Conservation (phyloP, 108 stramenopile genomes). For the Cyclostephanos invisitatus region DNA sequence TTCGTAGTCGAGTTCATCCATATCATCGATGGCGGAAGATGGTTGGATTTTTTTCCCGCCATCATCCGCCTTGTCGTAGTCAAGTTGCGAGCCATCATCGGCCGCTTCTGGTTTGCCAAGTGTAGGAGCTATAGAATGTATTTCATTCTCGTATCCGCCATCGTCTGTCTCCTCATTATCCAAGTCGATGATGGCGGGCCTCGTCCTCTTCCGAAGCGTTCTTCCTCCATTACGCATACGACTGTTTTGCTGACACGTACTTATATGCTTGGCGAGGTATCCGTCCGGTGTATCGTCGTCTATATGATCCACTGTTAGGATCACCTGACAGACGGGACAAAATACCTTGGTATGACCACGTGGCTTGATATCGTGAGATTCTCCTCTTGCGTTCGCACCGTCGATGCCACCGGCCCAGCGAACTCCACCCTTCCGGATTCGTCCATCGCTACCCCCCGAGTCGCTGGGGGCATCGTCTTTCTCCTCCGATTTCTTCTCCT, state of each 20-base stretch:
- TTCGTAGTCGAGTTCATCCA: constrained; percentile 74
- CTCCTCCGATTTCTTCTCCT: constrained; percentile 10
- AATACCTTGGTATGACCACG: constrained; percentile 40
- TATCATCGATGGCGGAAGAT: constrained; percentile 62
- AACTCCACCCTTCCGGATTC: constrained; percentile 21
- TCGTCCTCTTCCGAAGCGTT: constrained; percentile 31
- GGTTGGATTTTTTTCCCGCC: neutral
- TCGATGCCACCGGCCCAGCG: constrained; percentile 10
- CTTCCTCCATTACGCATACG: constrained; percentile 16
- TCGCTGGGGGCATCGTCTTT: neutral
- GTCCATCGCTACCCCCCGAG: neutral
- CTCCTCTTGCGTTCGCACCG: neutral
- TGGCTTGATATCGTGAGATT: constrained; percentile 1
- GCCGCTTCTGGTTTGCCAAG: neutral
- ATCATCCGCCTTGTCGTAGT: constrained; percentile 2
- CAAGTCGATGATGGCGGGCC: constrained; percentile 19
- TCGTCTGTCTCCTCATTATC: constrained; percentile 23
- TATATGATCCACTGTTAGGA: constrained; percentile 15
- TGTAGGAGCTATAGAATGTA: neutral
- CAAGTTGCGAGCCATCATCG: constrained; percentile 7
- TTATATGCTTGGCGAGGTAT: constrained; percentile 46
- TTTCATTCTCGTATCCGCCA: constrained; percentile 2
- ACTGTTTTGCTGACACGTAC: constrained; percentile 38
- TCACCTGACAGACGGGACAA: constrained; percentile 46
- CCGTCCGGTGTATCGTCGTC: constrained; percentile 31